Percentiles rank a stretch among this genome's conserved stretches.
Conservation (phyloP, 306 rosid species). For the Dicorynia guianensis region DNA sequence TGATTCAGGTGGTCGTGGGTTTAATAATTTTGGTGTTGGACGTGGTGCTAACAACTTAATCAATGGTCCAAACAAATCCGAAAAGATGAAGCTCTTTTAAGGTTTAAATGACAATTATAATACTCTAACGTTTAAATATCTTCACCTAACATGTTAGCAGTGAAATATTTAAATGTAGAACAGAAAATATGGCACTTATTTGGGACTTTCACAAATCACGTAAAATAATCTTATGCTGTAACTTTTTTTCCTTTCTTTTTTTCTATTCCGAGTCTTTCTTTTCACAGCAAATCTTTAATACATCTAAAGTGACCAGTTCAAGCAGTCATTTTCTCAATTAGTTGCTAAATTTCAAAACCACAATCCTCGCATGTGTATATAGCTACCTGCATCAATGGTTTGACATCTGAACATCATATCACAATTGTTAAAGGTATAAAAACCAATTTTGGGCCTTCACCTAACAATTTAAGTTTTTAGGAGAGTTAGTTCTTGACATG, state of each 20-base stretch:
- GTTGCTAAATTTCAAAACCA: slow-evolving; percentile 99
- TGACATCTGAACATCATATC: slow-evolving; percentile 93
- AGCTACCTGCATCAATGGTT: slow-evolving; percentile 97
- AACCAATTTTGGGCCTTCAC: too few species aligned
- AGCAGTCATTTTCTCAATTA: slow-evolving; percentile 39
- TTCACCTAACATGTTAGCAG: not conserved
- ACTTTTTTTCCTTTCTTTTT: not conserved
- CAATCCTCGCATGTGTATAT: slow-evolving; percentile 98
- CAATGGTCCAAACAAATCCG: not conserved
- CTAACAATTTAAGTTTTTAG: too few species aligned
- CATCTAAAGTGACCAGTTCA: slow-evolving; percentile 3
- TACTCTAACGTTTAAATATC: not conserved
- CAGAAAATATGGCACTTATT: not conserved
- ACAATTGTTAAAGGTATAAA: too few species aligned
- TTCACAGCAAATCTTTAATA: not conserved
- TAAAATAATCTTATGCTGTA: not conserved
- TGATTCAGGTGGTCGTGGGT: too few species aligned
- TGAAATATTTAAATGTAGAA: slow-evolving; percentile 13
- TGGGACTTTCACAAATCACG: slow-evolving; percentile 2
- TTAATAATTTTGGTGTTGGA: too few species aligned
- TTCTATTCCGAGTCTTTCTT: slow-evolving; percentile 9
- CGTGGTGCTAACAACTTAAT: too few species aligned
- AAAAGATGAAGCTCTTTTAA: not conserved
- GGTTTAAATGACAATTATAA: slow-evolving; percentile 1
- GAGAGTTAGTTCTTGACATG: too few species aligned